Percentiles rank a stretch among this genome's conserved stretches.
These are phyloP conservation scores for Rhizoclosmatium sp. DNA, from an alignment of 192 early-diverging fungal species.

Conservation along the genomic window DNA sequence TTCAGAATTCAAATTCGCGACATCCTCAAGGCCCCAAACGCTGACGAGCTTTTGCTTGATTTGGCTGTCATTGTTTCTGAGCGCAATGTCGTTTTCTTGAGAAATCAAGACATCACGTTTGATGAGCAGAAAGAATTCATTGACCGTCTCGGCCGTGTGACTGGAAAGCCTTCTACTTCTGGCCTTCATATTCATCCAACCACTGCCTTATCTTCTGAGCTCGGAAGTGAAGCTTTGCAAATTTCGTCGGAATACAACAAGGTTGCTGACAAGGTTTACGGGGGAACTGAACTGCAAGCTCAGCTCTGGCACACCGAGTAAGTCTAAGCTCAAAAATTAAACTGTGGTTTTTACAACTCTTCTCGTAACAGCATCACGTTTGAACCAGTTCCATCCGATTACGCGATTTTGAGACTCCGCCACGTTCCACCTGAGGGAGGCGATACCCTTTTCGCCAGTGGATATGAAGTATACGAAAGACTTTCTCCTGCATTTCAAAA, in stretches of 20 bases:
- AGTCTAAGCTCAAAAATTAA: not conserved
- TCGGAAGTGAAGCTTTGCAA: not conserved
- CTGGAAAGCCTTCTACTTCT: slow-evolving; percentile 23
- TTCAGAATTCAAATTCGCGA: slow-evolving; percentile 28
- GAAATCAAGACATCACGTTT: slow-evolving; percentile 64
- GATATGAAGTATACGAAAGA: slow-evolving; percentile 66
- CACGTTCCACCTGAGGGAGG: slow-evolving; percentile 43
- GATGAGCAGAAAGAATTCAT: slow-evolving; percentile 39
- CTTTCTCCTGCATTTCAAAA: slow-evolving; percentile 63
- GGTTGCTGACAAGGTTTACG: not conserved
- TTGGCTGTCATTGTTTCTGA: slow-evolving; percentile 70
- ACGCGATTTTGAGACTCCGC: slow-evolving; percentile 57
- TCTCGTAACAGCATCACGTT: slow-evolving; percentile 48
- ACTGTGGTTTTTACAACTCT: not conserved
- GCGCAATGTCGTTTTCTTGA: slow-evolving; percentile 73
- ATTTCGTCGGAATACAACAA: slow-evolving; percentile 10
- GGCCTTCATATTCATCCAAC: slow-evolving; percentile 21
- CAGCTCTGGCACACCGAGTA: slow-evolving; percentile 20
- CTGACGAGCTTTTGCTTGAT: slow-evolving; percentile 67
- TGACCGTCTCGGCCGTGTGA: slow-evolving; percentile 5
- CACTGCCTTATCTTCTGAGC: slow-evolving; percentile 12
- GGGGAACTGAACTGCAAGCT: slow-evolving; percentile 1
- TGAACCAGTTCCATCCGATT: slow-evolving; percentile 61
- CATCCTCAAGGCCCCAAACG: slow-evolving; percentile 52
- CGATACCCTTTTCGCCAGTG: slow-evolving; percentile 65